Evolutionary conservation across 148 eudicot genomes (phyloP).

Genomic region (Rhododendron ferrugineum): DNA sequence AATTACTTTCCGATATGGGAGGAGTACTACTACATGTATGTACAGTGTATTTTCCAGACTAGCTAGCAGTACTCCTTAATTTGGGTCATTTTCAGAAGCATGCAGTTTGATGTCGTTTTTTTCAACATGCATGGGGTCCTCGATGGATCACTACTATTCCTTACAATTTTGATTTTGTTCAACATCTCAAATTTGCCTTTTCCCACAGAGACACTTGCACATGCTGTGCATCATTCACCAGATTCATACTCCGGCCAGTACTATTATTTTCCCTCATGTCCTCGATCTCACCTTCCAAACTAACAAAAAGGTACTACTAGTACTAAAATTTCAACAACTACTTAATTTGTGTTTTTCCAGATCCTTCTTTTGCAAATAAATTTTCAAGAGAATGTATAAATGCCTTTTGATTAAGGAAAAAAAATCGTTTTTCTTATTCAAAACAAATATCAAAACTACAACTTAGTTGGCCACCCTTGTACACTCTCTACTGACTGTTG

Average conservation of each 20-base stretch:
- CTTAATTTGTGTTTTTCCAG: neutral
- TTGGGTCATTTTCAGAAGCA: constrained; percentile 6
- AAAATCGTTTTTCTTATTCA: no score
- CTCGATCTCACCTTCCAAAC: neutral
- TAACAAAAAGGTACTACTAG: neutral
- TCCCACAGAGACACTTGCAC: neutral
- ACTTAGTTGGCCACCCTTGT: no score
- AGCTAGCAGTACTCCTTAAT: neutral
- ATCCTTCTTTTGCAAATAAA: neutral
- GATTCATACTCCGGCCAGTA: neutral
- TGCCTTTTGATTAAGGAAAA: neutral
- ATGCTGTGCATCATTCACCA: constrained; percentile 2
- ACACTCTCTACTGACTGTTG: no score
- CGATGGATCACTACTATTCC: no score
- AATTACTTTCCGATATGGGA: no score
- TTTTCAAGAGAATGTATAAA: neutral
- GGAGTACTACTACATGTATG: no score
- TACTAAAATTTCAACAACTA: neutral
- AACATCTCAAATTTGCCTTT: neutral
- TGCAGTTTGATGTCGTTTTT: constrained; percentile 11
- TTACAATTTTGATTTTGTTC: neutral
- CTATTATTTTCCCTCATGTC: neutral
- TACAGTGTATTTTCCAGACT: no score
- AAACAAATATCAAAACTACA: no score
- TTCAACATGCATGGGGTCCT: neutral